Evolutionary conservation across 352 stramenopile genomes (phyloP), one percentile per base, ranked within the genome.

Genomic region (Globisporangium sylvaticum): DNA sequence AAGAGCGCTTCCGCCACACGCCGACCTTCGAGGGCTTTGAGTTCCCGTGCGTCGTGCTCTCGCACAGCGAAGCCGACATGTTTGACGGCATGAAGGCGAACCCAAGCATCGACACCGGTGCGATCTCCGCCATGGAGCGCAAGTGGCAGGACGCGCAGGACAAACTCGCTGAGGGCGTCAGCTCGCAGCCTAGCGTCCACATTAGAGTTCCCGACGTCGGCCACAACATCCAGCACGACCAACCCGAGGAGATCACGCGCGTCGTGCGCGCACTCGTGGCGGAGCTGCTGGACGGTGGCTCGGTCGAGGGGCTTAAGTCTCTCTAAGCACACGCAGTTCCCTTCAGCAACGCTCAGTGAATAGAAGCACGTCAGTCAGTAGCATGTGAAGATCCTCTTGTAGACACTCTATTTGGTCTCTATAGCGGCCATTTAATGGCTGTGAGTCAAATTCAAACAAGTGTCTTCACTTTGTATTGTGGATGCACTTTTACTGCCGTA

Each of bases 141-240:
- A 89, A 88, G 70, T 94, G 85, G 85, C 75, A 84, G 24, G 65
- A 83, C 3, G 83, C 78, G 18, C 85, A 94, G 69, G 79, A 67
- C 14, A 74, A 73, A 58, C 67, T 92, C 27, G 80, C 79, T 7
- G 71, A 87, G 20, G 78, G 61, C 4, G 71, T 90, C 25, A 83
- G 78, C 52, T 59, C 55, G 42, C 69, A 67, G 6, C 54, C 74
- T 14, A 80, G 68, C 54, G 75, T 83, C 25, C 80, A 91, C 68
- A 68, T 87, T 20, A 65, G 86, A 15, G 70, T 90, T 18, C 69
- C 70, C 0, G 81, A 90, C 20, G 75, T 76, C 32, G 83, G 85
- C n/a, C 80, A 90, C 60, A 84, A 74, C 62, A 92, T 94, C 58
- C 81, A 87, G 46, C 85, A 94, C 39, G 85, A 94, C 37, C 77